Evolutionary conservation across 2,329 filamentous ascomycete species (phyloP), one percentile per base, ranked within the genome.

Genomic region (Hymenoscyphus infarciens): DNA sequence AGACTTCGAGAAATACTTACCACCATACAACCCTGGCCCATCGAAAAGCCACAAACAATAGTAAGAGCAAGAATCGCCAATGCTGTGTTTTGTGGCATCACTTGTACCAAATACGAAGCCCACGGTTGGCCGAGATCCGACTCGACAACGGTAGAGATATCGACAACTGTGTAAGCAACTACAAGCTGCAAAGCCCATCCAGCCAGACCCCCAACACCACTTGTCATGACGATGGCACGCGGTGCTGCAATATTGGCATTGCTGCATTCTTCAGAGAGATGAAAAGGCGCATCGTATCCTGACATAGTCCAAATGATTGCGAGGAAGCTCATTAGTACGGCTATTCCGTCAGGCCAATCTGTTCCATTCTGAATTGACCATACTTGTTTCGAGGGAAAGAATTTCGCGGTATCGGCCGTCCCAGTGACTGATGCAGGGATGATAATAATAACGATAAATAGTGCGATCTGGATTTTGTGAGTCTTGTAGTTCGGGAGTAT

Each of bases 141-240:
- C 25, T 79, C 75, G 13, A 89, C 73, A 2, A 84, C 83, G 0
- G 70, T 77, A 1, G 78, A 74, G 66, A 89, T 87, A 67, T 86
- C 82, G 42, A 84, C 77, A 13, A 89, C 86, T 0, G 87, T 89
- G 73, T 89, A 89, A 22, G 86, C 86, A 38, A 88, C 85, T 0
- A 90, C 85, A 10, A 90, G 78, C 72, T 91, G 88, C n/a, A 92
- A 75, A 68, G 89, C 85, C 85, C 88, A 92, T 55, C 89, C 89
- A 65, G 89, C 80, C 2, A 87, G 65, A 1, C 88, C 88, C 5
- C 89, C 89, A 1, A 87, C 78, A 1, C 77, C 83, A 0, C 86
- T 86, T 0, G 89, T 91, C 71, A 91, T 78, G 42, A 90, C 83
- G 59, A 91, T 92, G 7, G 88, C 88, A 13, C 88, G 83, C 0